These are phyloP conservation scores for Bullera alba DNA, from an alignment of 768 basidiomycete genomes.

Conservation along the genomic window DNA sequence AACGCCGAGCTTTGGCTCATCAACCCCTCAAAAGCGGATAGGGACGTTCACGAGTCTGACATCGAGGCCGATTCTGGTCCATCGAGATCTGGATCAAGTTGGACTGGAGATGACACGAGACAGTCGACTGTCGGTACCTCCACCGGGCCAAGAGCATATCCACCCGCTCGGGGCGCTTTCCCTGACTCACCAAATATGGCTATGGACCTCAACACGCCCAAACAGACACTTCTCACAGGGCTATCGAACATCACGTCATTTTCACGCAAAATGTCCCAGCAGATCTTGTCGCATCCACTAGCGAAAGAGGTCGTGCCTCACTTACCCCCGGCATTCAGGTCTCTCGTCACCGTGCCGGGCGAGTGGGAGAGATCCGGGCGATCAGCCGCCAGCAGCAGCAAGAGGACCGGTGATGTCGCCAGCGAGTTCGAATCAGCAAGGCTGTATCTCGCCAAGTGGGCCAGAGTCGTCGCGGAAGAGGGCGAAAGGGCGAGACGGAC, in stretches of 20 bases:
- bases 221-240: constrained; percentile 66
- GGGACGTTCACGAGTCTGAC: constrained; percentile 73
- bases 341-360: constrained; percentile 79
- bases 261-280: constrained; percentile 86
- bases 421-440: constrained; percentile 95
- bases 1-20: constrained; percentile 81
- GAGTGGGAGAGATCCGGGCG: constrained; percentile 67
- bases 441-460: constrained; percentile 95
- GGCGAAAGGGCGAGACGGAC: constrained; percentile 79
- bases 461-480: constrained; percentile 86
- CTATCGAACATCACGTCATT: constrained; percentile 91
- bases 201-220: constrained; percentile 15
- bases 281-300: constrained; percentile 88
- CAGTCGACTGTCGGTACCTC: not conserved
- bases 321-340: constrained; percentile 86
- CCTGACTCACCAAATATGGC: constrained; percentile 15
- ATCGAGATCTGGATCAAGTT: not conserved
- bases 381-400: constrained; percentile 56
- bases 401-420: constrained; percentile 49
- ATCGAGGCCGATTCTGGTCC: constrained; percentile 13
- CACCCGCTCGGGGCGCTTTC: constrained; percentile 30
- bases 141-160: not conserved
- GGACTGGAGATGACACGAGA: too few species aligned
- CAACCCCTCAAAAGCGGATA: constrained; percentile 86
- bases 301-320: constrained; percentile 95